Conservation (phyloP, 116 monocot species). For the Trichopus zeylanicus region DNA sequence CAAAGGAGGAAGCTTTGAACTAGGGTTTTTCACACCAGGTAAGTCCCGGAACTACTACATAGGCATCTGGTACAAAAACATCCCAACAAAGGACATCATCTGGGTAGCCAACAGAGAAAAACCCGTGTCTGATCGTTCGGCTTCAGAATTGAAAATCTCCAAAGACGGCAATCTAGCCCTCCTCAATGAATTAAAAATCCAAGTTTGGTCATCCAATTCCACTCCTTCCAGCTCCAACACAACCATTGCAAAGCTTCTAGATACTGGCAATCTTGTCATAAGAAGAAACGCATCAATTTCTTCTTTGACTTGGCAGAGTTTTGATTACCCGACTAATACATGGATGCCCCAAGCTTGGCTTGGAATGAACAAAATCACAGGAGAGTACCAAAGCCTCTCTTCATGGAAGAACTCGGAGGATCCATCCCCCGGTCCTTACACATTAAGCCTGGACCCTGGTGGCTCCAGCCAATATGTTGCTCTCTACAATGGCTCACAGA, state of each 20-base stretch:
- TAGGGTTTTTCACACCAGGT: neutral
- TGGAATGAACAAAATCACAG: too few relatives aligned
- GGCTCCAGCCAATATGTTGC: too few relatives aligned
- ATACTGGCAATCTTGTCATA: constrained; percentile 18
- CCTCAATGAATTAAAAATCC: too few relatives aligned
- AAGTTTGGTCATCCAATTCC: too few relatives aligned
- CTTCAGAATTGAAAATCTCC: neutral
- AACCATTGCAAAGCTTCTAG: constrained; percentile 5
- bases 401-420: constrained; percentile 17
- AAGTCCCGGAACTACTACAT: neutral
- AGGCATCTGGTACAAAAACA: constrained; percentile 22
- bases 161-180: constrained; percentile 3
- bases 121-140: constrained; percentile 4
- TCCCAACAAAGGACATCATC: constrained; percentile 5
- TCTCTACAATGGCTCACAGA: too few relatives aligned
- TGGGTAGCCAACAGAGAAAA: constrained; percentile 25
- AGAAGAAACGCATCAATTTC: neutral
- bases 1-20: neutral
- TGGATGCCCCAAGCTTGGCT: constrained; percentile 17
- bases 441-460: too few relatives aligned
- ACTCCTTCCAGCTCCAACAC: neutral
- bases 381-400: constrained; percentile 15
- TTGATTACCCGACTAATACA: constrained; percentile 24
- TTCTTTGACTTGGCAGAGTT: constrained; percentile 15
- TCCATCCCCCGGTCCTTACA: too few relatives aligned